Conservation (phyloP, 805 yeast species). For the Cyberlindnera petersonii region DNA sequence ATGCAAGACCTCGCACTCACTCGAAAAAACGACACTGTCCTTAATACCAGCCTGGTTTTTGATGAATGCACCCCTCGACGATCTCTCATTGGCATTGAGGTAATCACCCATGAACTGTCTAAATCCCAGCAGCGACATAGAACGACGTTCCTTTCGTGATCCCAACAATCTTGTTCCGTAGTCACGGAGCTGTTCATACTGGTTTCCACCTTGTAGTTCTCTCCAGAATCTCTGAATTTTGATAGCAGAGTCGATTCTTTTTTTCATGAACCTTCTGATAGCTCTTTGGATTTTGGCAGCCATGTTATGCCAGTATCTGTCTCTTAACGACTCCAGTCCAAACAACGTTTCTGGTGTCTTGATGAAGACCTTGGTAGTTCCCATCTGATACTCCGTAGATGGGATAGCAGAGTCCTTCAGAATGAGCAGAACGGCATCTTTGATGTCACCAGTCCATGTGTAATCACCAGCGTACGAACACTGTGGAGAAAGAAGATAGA, state of each 20-base stretch:
- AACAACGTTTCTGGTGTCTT: constrained; percentile 96
- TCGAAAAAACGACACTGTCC: constrained; percentile 72
- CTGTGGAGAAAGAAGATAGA: constrained; percentile 77
- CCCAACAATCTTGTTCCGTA: constrained; percentile 68
- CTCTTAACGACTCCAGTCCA: constrained; percentile 94
- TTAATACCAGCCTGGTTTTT: constrained; percentile 63
- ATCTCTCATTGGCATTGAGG: constrained; percentile 73
- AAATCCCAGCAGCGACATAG: constrained; percentile 81
- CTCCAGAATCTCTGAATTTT: constrained; percentile 81
- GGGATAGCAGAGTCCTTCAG: constrained; percentile 67
- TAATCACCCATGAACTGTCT: constrained; percentile 95
- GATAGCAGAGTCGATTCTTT: constrained; percentile 83
- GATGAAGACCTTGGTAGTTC: constrained; percentile 87
- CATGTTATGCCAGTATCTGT: constrained; percentile 96
- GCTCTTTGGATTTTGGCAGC: constrained; percentile 97
- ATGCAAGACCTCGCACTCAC: constrained; percentile 73
- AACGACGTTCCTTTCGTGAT: constrained; percentile 82
- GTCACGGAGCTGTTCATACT: constrained; percentile 81
- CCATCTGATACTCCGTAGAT: constrained; percentile 78
- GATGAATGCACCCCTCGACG: constrained; percentile 73
- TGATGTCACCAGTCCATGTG: constrained; percentile 59
- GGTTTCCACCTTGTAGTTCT: constrained; percentile 72
- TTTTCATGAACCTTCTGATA: constrained; percentile 78
- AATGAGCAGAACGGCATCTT: constrained; percentile 50
- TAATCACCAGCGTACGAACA: constrained; percentile 91